Conservation (phyloP, 2,329 filamentous ascomycete species). For the Alternaria longipes region DNA sequence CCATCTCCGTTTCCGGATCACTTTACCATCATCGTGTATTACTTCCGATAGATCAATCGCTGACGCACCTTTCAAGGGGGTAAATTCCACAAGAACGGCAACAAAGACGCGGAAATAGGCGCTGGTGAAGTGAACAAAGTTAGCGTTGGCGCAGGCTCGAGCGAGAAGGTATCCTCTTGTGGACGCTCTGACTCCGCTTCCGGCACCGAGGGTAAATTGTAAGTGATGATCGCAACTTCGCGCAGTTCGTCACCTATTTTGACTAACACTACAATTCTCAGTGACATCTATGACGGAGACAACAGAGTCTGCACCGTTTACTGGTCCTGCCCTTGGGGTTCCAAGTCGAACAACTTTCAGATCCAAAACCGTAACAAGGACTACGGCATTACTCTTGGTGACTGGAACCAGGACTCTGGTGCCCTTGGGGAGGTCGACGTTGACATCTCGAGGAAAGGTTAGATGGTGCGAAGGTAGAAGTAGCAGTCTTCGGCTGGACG, state of each 20-base stretch:
- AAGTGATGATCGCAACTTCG: background rate
- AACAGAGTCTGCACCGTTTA: background rate
- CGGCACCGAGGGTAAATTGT: background rate
- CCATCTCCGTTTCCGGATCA: background rate
- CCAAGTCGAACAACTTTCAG: background rate
- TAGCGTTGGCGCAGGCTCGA: background rate
- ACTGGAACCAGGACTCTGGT: background rate
- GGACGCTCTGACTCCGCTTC: background rate
- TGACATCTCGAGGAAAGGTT: background rate
- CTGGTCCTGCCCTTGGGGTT: background rate
- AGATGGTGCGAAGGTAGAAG: background rate
- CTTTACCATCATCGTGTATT: rapidly evolving
- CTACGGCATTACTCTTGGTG: background rate
- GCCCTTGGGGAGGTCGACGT: background rate
- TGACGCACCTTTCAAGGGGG: background rate
- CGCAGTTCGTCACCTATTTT: background rate
- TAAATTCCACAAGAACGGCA: background rate
- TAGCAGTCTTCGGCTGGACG: too few species aligned
- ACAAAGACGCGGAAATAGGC: background rate
- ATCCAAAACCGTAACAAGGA: background rate
- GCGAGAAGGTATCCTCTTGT: background rate
- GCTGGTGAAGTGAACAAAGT: background rate
- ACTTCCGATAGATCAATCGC: background rate
- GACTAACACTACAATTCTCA: background rate
- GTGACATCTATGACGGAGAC: background rate